A percentile compares a stretch with the other conserved stretches of the same genome.
These are phyloP conservation scores for Chaetomium globosum DNA, from an alignment of 2,329 filamentous ascomycete genomes.

Conservation along the genomic window DNA sequence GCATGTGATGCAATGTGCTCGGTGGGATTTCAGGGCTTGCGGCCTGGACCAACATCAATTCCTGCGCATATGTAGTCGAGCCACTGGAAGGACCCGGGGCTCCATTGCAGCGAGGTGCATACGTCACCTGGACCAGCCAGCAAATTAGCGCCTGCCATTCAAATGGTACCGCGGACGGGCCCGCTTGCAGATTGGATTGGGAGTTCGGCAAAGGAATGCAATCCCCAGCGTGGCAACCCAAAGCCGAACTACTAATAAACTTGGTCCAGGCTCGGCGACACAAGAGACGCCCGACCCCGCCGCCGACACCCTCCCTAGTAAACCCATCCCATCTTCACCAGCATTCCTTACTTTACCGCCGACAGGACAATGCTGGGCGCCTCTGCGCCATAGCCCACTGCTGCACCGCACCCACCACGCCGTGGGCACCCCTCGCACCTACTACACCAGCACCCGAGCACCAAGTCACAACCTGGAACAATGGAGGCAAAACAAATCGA, in stretches of 20 bases:
- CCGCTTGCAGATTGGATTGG: background rate
- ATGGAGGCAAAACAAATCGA: conserved; percentile 39
- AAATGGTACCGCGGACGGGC: background rate
- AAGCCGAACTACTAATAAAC: background rate
- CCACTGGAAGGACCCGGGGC: background rate
- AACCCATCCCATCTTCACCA: background rate
- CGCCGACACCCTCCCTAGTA: background rate
- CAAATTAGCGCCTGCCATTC: conserved; percentile 15
- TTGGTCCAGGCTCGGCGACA: background rate
- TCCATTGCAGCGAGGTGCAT: conserved; percentile 10
- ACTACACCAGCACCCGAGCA: background rate
- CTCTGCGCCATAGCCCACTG: conserved; percentile 13
- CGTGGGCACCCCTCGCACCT: background rate
- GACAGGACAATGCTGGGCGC: conserved; percentile 18
- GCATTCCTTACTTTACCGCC: background rate
- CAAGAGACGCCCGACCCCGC: background rate
- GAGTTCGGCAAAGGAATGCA: background rate
- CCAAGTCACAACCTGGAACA: conserved; percentile 35
- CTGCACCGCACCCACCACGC: conserved; percentile 15
- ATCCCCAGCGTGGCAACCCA: background rate
- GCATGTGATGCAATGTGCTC: background rate
- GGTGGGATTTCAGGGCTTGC: background rate
- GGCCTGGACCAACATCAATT: background rate
- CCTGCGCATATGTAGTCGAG: background rate
- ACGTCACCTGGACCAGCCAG: conserved; percentile 17